Evolutionary conservation across 2,329 filamentous ascomycete species (phyloP).

Genomic region (Aureobasidium zeae): DNA sequence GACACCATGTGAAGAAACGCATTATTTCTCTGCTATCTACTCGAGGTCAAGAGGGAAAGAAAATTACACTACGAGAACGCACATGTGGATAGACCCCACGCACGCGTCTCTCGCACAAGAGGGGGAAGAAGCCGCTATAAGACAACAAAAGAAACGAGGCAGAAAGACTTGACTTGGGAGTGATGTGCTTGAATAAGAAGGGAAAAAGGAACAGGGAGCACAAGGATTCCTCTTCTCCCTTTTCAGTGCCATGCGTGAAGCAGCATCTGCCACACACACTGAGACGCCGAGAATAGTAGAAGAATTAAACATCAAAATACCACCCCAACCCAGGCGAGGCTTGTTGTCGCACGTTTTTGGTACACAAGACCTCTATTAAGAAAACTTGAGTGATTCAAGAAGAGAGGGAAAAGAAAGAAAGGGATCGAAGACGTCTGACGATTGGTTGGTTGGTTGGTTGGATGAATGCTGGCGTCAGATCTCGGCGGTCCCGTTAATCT

Average conservation of each 20-base stretch:
- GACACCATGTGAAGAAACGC: background rate
- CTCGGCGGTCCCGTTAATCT: background rate
- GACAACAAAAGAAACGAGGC: conserved; percentile 8
- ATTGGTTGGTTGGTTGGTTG: no score
- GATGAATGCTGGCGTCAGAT: background rate
- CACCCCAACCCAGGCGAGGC: conserved; percentile 10
- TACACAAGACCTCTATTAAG: conserved; percentile 14
- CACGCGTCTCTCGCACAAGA: background rate
- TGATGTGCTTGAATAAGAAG: background rate
- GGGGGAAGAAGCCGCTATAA: conserved; percentile 5
- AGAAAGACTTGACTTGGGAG: background rate
- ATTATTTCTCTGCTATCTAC: conserved; percentile 12
- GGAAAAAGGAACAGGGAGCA: background rate
- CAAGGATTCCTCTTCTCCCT: conserved; percentile 3
- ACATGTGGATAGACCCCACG: background rate
- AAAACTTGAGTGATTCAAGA: conserved; percentile 9
- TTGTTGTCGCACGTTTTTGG: conserved; percentile 8
- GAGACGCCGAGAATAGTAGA: background rate
- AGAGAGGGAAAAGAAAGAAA: conserved; percentile 15
- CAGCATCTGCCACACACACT: conserved; percentile 1
- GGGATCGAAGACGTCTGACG: background rate
- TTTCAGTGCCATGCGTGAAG: conserved; percentile 2
- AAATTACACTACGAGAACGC: conserved; percentile 12
- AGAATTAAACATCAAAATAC: conserved; percentile 11
- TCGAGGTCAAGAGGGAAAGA: conserved; percentile 2